These are phyloP conservation scores for Meyerozyma athensensis DNA, from an alignment of 1,139 yeast species.

Conservation along the genomic window DNA sequence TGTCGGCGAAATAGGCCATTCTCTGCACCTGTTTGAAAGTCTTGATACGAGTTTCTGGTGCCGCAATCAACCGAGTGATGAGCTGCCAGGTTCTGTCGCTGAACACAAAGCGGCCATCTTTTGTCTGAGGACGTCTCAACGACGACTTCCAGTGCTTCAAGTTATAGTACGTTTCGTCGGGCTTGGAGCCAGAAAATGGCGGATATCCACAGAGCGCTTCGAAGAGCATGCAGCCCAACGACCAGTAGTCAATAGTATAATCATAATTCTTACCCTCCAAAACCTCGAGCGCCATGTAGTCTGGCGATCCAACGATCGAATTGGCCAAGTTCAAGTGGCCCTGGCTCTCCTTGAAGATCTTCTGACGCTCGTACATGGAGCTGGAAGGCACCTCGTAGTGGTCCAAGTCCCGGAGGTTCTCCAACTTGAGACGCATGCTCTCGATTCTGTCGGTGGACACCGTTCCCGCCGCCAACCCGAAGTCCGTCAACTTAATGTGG, in stretches of 20 bases:
- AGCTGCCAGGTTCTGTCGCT: constrained; percentile 97
- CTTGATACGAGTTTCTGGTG: constrained; percentile 69
- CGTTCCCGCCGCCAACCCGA: constrained; percentile 95
- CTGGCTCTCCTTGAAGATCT: constrained; percentile 73
- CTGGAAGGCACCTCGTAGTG: constrained; percentile 69
- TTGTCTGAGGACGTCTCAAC: constrained; percentile 84
- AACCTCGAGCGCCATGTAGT: constrained; percentile 97
- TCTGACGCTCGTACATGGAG: constrained; percentile 83
- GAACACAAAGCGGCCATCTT: constrained; percentile 86
- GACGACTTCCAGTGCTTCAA: constrained; percentile 90
- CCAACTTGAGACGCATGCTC: constrained; percentile 82
- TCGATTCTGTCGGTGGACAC: constrained; percentile 92
- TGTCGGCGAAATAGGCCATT: constrained; percentile 79
- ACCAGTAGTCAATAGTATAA: constrained; percentile 98
- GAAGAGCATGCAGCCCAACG: constrained; percentile 90
- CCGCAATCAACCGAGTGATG: constrained; percentile 71
- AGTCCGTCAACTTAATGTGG: constrained; percentile 94
- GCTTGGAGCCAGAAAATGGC: constrained; percentile 90
- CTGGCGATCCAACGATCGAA: constrained; percentile 97
- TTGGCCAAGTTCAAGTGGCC: constrained; percentile 70
- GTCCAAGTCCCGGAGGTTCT: constrained; percentile 67
- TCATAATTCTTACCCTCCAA: constrained; percentile 91
- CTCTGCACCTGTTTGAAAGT: constrained; percentile 76
- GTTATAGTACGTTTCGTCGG: constrained; percentile 93
- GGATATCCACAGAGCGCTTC: constrained; percentile 95